phyloP scores from a whole-genome alignment of 1,284 basidiomycete genomes.

The Grifola frondosa region DNA sequence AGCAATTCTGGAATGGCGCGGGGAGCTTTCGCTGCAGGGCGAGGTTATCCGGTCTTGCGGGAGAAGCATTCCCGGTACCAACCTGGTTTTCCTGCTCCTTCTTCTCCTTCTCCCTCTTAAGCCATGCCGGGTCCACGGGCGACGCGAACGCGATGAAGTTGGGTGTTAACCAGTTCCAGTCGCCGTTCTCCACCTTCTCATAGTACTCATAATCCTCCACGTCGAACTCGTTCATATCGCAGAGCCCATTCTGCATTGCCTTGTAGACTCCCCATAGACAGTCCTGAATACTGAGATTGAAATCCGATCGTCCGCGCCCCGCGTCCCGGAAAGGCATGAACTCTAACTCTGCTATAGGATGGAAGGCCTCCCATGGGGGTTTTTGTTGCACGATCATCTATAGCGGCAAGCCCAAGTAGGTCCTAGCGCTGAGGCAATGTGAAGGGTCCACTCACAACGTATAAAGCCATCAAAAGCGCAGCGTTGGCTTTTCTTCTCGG shows the following conservation, averaged over 20 bases:
- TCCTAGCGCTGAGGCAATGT: not conserved
- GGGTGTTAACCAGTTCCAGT: slow-evolving; percentile 96
- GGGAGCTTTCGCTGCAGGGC: slow-evolving; percentile 77
- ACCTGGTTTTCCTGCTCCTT: slow-evolving; percentile 38
- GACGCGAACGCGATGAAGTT: slow-evolving; percentile 96
- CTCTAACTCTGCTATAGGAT: slow-evolving; percentile 87
- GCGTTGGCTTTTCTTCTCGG: slow-evolving; percentile 91
- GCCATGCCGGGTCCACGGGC: slow-evolving; percentile 79
- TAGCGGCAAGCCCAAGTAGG: no score
- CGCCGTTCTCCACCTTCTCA: slow-evolving; percentile 95
- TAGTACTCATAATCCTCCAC: slow-evolving; percentile 91
- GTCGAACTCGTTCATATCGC: slow-evolving; percentile 90
- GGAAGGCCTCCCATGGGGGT: slow-evolving; percentile 94
- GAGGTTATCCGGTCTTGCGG: slow-evolving; percentile 31
- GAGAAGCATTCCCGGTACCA: slow-evolving; percentile 29
- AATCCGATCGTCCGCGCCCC: slow-evolving; percentile 90
- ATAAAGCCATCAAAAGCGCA: slow-evolving; percentile 88
- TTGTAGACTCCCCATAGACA: slow-evolving; percentile 96
- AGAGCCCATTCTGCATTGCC: slow-evolving; percentile 85
- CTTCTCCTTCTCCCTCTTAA: slow-evolving; percentile 68
- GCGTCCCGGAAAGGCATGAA: slow-evolving; percentile 97
- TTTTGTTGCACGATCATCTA: slow-evolving; percentile 93
- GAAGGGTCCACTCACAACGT: slow-evolving; percentile 62
- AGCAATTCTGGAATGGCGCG: slow-evolving; percentile 81
- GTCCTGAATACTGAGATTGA: slow-evolving; percentile 90